A percentile compares a stretch with the other conserved stretches of the same genome.
phyloP scores from a whole-genome alignment of 257 asterid species.

The Capsicum pubescens region DNA sequence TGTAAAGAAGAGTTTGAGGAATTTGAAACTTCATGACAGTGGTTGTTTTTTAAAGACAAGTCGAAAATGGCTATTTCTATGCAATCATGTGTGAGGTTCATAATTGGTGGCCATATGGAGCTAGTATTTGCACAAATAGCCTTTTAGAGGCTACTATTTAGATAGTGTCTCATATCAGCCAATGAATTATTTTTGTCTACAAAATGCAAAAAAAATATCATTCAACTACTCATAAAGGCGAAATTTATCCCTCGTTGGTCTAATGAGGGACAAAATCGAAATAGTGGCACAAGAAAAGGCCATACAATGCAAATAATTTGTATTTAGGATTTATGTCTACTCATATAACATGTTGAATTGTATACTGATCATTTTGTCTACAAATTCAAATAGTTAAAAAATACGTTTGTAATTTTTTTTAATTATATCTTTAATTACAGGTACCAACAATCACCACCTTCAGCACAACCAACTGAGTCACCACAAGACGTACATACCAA shows the following conservation, averaged over 20 bases:
- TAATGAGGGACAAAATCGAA: neutral
- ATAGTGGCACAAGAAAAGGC: neutral
- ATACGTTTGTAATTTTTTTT: neutral
- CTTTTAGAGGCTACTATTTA: too few species aligned
- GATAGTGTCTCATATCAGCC: too few species aligned
- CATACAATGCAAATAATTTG: neutral
- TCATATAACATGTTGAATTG: neutral
- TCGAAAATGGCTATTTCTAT: too few species aligned
- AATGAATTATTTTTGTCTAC: neutral
- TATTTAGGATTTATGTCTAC: neutral
- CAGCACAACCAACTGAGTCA: constrained; percentile 26
- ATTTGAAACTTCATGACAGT: too few species aligned
- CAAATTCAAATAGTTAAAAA: neutral
- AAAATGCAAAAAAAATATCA: neutral
- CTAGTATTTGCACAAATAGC: too few species aligned
- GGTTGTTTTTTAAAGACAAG: too few species aligned
- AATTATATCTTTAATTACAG: neutral
- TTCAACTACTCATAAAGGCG: neutral
- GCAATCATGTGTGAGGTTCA: too few species aligned
- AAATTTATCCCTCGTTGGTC: neutral
- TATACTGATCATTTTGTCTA: neutral
- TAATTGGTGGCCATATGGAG: too few species aligned
- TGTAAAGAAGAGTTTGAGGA: too few species aligned
- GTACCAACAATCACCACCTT: neutral
- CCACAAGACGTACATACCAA: neutral